Evolutionary conservation across 1,139 yeast species (phyloP), one percentile per base, ranked within the genome.

Genomic region (Pichia sp.): DNA sequence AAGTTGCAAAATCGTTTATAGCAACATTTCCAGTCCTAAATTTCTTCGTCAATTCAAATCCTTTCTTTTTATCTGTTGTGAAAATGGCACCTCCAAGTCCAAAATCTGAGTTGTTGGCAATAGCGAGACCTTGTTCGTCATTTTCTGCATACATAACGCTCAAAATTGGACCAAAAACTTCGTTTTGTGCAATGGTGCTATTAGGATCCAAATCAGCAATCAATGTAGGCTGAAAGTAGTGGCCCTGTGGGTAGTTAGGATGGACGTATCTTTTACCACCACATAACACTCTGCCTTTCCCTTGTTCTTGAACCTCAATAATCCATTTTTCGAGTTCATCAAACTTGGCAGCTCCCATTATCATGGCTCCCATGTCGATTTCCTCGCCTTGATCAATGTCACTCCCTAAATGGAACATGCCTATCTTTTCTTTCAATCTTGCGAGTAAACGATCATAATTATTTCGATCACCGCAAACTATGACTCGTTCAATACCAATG

Each of bases 281-380:
- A 58, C 74, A 71, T 2, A 91, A 56, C 49, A 93, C 71, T 49
- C 74, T 77, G 1, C 98, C 99, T 13, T 57, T 47, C n/a, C 96
- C 97, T 56, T 82, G 76, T 3, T 69, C 60, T 0, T 87, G 89
- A 0, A 98, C 96, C 60, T 85, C 88, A 21, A 76, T 67, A 19
- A 93, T 78, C 61, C 88, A 75, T 12, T 66, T 70, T 64, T 87
- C 91, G 46, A 93, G 70, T 47, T 75, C 74, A 7, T 73, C 80
- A 63, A 90, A 88, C 58, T 96, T 76, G 46, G 80, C 77, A 61
- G 83, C 85, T n/a, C 67, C 68, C 39, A 91, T 85, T 52, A 91
- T 88, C 80, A 90, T 85, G 6, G 99, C 97, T 34, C 99, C 99
- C 87, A 93, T 83, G 65, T 93, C 99, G 44, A 93, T 85, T 61